These are phyloP conservation scores for Tetratostichococcus sp. DNA, from an alignment of 139 green algal genomes.

Conservation along the genomic window DNA sequence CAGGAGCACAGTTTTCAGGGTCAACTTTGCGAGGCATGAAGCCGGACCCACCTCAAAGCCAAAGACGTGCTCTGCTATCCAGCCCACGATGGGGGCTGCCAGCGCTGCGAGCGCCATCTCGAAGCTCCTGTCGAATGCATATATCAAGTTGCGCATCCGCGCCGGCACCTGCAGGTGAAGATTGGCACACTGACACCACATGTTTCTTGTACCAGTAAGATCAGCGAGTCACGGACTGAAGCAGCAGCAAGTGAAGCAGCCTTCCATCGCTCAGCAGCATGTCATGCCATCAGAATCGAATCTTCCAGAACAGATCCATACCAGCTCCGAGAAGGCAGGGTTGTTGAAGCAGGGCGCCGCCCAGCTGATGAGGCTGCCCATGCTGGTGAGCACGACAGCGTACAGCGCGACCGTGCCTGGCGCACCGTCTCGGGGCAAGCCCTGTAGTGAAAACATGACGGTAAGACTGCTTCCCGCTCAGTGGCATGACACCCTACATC, in stretches of 20 bases:
- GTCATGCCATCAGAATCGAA: no score
- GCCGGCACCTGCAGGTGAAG: constrained; percentile 17
- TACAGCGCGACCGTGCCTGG: constrained; percentile 19
- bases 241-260: no score
- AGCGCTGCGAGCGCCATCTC: constrained; percentile 5
- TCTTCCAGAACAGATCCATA: constrained; percentile 1
- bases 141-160: constrained; percentile 42
- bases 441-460: not conserved
- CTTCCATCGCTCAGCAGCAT: no score
- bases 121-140: constrained; percentile 51
- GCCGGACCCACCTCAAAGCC: not conserved
- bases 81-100: constrained; percentile 2
- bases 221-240: no score
- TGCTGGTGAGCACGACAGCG: constrained; percentile 8
- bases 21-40: not conserved
- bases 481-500: not conserved
- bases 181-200: no score
- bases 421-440: constrained; percentile 9
- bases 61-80: constrained; percentile 4
- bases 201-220: no score
- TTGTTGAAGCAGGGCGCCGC: constrained; percentile 42
- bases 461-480: no score
- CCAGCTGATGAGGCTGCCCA: constrained; percentile 4
- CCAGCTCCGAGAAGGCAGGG: constrained; percentile 64
- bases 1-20: not conserved